Evolutionary conservation across 2,329 filamentous ascomycete genomes (phyloP).

Genomic region (Capronia epimyces): DNA sequence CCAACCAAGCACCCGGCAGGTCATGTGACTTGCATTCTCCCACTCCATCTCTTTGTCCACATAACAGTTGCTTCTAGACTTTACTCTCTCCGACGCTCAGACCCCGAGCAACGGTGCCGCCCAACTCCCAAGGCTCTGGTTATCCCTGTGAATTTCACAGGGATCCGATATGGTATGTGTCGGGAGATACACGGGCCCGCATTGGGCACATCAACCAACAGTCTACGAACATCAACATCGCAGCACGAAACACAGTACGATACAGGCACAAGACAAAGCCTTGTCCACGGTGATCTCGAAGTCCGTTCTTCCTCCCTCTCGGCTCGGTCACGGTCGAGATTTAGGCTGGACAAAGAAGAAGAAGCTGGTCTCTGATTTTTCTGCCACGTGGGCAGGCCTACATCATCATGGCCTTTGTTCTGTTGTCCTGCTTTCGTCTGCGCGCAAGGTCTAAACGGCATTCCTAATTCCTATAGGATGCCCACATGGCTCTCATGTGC

Average conservation of each 20-base stretch:
- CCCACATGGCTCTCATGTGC: background rate
- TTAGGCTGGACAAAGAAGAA: no score
- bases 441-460: background rate
- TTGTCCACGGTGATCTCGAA: no score
- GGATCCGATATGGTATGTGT: no score
- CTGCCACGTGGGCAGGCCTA: conserved; percentile 12
- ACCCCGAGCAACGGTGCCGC: background rate
- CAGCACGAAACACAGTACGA: no score
- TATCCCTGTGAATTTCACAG: no score
- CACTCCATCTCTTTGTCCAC: background rate
- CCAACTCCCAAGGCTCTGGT: background rate
- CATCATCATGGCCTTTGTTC: background rate
- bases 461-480: conserved; percentile 1
- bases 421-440: background rate
- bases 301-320: no score
- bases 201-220: no score
- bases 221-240: no score
- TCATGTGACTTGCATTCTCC: background rate
- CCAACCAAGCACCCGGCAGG: background rate
- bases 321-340: no score
- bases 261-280: background rate
- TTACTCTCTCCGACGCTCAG: background rate
- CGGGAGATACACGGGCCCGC: no score
- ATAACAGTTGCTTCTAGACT: background rate
- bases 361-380: no score